phyloP scores from a whole-genome alignment of 257 asterid genomes.

The Craterostigma plantagineum region DNA sequence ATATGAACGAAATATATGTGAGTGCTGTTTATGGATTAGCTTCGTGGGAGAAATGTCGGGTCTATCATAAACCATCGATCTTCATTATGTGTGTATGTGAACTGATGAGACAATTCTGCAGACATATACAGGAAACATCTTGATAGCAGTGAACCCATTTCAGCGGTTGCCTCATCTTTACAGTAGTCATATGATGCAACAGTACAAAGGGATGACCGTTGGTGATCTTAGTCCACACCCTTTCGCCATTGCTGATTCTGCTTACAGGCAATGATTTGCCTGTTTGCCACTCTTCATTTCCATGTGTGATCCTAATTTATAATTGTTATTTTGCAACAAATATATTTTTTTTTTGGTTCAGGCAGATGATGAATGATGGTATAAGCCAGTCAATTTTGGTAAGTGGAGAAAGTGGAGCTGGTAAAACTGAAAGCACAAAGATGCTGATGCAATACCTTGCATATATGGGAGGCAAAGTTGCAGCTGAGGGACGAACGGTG shows the following conservation, averaged over 20 bases:
- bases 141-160: slow-evolving; percentile 89
- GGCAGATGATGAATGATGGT: slow-evolving; percentile 68
- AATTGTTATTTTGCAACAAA: slow-evolving; percentile 7
- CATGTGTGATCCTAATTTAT: slow-evolving; percentile 5
- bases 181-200: slow-evolving; percentile 42
- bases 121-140: slow-evolving; percentile 83
- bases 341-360: slow-evolving; percentile 14
- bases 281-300: background rate
- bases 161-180: slow-evolving; percentile 63
- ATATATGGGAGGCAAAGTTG: slow-evolving; percentile 65
- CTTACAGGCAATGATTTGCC: slow-evolving; percentile 45
- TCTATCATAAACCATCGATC: background rate
- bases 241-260: slow-evolving; percentile 78
- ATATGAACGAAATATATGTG: slow-evolving; percentile 69
- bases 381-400: slow-evolving; percentile 77
- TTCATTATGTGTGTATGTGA: slow-evolving; percentile 1
- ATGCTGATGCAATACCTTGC: slow-evolving; percentile 85
- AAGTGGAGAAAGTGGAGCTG: slow-evolving; percentile 97
- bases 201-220: slow-evolving; percentile 50
- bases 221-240: slow-evolving; percentile 89
- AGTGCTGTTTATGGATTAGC: slow-evolving; percentile 13
- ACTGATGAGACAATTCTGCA: slow-evolving; percentile 19
- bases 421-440: slow-evolving; percentile 89
- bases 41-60: slow-evolving; percentile 1
- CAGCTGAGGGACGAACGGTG: slow-evolving; percentile 45